phyloP scores from a whole-genome alignment of 805 yeast species.

The Candida glaebosa region DNA sequence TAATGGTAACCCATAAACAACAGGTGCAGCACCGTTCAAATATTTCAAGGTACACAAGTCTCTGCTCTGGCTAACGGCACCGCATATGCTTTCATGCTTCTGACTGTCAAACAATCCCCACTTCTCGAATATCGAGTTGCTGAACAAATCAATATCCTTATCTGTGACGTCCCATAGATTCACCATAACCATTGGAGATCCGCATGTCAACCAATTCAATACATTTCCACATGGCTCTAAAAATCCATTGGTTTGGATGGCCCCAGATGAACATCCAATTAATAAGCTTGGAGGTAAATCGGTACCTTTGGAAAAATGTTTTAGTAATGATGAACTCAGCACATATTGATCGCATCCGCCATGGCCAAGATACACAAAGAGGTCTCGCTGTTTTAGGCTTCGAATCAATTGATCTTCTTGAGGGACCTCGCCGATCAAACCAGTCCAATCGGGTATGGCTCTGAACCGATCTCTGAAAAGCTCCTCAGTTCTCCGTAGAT shows the following conservation, averaged over 20 bases:
- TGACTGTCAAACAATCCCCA: slow-evolving; percentile 55
- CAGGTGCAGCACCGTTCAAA: slow-evolving; percentile 91
- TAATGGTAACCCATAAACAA: slow-evolving; percentile 83
- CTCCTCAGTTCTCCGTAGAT: slow-evolving; percentile 63
- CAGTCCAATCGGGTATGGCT: slow-evolving; percentile 23
- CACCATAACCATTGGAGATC: slow-evolving; percentile 78
- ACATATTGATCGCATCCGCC: slow-evolving; percentile 93
- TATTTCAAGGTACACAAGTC: slow-evolving; percentile 64
- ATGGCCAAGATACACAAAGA: slow-evolving; percentile 85
- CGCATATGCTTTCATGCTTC: slow-evolving; percentile 30
- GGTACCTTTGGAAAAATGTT: slow-evolving; percentile 18
- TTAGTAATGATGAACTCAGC: slow-evolving; percentile 46
- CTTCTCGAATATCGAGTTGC: slow-evolving; percentile 52
- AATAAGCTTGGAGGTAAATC: slow-evolving; percentile 60
- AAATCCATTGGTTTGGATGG: slow-evolving; percentile 51
- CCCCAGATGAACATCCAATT: slow-evolving; percentile 90
- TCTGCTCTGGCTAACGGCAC: slow-evolving; percentile 63
- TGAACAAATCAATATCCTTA: slow-evolving; percentile 85
- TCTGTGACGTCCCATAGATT: slow-evolving; percentile 97
- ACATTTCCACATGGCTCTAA: slow-evolving; percentile 77
- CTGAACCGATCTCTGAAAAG: slow-evolving; percentile 29
- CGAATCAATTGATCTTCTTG: slow-evolving; percentile 47
- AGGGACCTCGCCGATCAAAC: slow-evolving; percentile 56
- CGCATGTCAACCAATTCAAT: slow-evolving; percentile 70
- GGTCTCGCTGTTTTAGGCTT: slow-evolving; percentile 35